phyloP scores from a whole-genome alignment of 805 yeast genomes.

The Ogataea pignaliae region DNA sequence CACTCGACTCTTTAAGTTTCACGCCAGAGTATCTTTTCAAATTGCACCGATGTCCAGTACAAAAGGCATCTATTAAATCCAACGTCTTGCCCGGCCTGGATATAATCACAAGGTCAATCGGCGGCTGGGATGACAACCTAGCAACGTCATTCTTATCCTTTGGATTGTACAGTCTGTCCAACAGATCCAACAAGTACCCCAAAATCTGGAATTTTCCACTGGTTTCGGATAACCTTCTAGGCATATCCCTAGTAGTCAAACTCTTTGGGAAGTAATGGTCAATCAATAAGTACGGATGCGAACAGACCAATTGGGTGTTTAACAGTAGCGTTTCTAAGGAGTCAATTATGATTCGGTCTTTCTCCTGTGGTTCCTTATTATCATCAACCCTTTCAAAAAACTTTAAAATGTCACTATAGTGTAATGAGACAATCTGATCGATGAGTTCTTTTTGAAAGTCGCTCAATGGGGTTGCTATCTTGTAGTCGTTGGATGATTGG shows the following conservation, averaged over 20 bases:
- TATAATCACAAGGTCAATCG: conserved; percentile 60
- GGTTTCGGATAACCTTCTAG: conserved; percentile 65
- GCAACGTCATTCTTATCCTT: conserved; percentile 15
- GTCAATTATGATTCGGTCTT: conserved; percentile 59
- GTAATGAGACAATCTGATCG: conserved; percentile 87
- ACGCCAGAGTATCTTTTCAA: conserved; percentile 61
- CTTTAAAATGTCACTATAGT: conserved; percentile 84
- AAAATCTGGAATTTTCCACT: conserved; percentile 81
- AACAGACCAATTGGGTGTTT: conserved; percentile 74
- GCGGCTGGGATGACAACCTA: background rate
- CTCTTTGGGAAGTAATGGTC: conserved; percentile 84
- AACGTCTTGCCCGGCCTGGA: conserved; percentile 64
- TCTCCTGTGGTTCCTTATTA: conserved; percentile 25
- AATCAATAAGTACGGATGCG: conserved; percentile 85
- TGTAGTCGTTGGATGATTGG: conserved; percentile 57
- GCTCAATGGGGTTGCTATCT: conserved; percentile 76
- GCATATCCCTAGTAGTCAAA: conserved; percentile 64
- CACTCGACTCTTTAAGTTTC: conserved; percentile 45
- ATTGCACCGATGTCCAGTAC: conserved; percentile 55
- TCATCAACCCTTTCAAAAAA: conserved; percentile 64
- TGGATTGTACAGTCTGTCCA: conserved; percentile 33
- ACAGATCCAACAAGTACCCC: conserved; percentile 54
- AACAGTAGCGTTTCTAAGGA: conserved; percentile 69
- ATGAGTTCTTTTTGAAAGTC: conserved; percentile 84
- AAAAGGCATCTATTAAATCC: conserved; percentile 69